phyloP scores from a whole-genome alignment of 1,139 yeast genomes.

The Debaryomyces coudertii region DNA sequence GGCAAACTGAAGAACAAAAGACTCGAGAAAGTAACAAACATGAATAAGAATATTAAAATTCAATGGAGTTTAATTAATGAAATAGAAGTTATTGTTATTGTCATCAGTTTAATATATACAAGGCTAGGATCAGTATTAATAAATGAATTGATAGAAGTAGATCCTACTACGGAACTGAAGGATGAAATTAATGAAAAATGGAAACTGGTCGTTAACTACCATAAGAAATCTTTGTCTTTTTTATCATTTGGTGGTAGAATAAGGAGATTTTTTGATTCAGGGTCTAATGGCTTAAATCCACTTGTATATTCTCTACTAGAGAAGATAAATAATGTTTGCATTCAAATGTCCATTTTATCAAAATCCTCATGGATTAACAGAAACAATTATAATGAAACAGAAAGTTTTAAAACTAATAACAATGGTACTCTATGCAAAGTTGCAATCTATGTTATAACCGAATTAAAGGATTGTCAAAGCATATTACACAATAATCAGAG shows the following conservation, averaged over 20 bases:
- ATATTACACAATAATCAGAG: slow-evolving; percentile 19
- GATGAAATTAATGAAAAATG: slow-evolving; percentile 32
- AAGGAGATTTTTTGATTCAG: not conserved
- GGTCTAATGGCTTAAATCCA: slow-evolving; percentile 17
- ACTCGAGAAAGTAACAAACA: slow-evolving; percentile 4
- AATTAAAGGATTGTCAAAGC: slow-evolving; percentile 27
- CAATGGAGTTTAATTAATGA: slow-evolving; percentile 39
- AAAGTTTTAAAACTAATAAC: slow-evolving; percentile 34
- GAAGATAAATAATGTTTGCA: slow-evolving; percentile 34
- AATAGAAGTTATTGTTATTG: slow-evolving; percentile 27
- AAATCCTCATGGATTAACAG: slow-evolving; percentile 47
- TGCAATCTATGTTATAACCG: slow-evolving; percentile 43
- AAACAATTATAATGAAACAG: slow-evolving; percentile 29
- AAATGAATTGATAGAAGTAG: slow-evolving; percentile 38
- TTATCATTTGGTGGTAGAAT: slow-evolving; percentile 26
- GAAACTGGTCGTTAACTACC: slow-evolving; percentile 40
- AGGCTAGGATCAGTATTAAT: slow-evolving; percentile 41
- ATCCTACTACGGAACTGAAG: slow-evolving; percentile 15
- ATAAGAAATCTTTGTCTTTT: slow-evolving; percentile 36
- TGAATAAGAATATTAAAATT: not conserved
- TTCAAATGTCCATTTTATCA: slow-evolving; percentile 45
- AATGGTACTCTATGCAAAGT: slow-evolving; percentile 48
- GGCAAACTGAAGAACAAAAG: slow-evolving; percentile 6
- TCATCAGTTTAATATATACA: slow-evolving; percentile 34
- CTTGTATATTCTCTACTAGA: slow-evolving; percentile 27